Conservation (phyloP, 2,329 filamentous ascomycete species). For the Cryphonectria naterciae region DNA sequence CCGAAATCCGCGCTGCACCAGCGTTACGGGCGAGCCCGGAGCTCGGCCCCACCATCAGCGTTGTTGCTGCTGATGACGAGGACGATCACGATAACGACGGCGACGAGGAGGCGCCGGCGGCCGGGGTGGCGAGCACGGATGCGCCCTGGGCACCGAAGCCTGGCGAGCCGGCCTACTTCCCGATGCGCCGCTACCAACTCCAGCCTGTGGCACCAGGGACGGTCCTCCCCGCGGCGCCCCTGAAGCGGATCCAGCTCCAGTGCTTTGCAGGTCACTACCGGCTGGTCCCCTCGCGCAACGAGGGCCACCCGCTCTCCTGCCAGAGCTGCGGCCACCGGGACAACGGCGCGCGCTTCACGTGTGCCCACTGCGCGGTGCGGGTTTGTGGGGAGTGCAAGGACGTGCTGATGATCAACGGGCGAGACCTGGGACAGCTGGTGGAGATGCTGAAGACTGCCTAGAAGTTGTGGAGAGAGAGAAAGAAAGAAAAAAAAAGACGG, state of each 20-base stretch:
- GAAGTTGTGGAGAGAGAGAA: not conserved
- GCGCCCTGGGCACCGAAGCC: constrained; percentile 34
- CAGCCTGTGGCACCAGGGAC: constrained; percentile 38
- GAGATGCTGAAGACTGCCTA: constrained; percentile 27
- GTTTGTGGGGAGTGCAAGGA: constrained; percentile 55
- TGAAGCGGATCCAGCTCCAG: constrained; percentile 45
- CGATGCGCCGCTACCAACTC: constrained; percentile 35
- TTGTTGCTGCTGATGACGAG: constrained; percentile 16
- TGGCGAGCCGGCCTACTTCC: constrained; percentile 34
- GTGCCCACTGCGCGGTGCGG: constrained; percentile 55
- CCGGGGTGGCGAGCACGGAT: not conserved
- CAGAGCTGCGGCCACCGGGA: constrained; percentile 56
- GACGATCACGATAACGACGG: constrained; percentile 5
- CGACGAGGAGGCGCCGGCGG: not conserved
- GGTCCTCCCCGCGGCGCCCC: constrained; percentile 47
- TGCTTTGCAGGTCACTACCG: constrained; percentile 54
- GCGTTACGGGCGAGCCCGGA: not conserved
- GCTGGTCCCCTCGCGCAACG: constrained; percentile 55
- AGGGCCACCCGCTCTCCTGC: constrained; percentile 55
- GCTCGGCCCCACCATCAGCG: constrained; percentile 10
- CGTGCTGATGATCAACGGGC: constrained; percentile 45
- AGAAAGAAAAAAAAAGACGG: not conserved
- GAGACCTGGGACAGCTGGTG: constrained; percentile 49
- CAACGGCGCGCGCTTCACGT: constrained; percentile 49
- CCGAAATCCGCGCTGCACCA: not conserved